Evolutionary conservation across 805 yeast species (phyloP), one percentile per base, ranked within the genome.

Genomic region (Ogataea pignaliae): DNA sequence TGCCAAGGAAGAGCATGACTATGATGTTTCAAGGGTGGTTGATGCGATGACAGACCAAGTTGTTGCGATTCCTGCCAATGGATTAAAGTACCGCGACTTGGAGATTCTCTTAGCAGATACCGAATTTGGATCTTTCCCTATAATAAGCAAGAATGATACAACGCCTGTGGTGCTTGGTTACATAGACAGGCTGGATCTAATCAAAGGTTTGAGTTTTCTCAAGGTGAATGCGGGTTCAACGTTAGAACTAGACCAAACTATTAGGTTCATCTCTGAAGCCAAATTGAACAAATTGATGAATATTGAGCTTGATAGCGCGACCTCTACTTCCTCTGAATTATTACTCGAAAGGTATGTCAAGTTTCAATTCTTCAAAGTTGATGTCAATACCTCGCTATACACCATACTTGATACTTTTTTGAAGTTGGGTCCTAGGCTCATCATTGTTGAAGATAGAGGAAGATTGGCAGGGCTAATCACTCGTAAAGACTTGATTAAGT

Each of bases 401-500:
- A 70, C 76, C 26, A 74, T 83, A 1, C 64, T 82, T 46, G 83
- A 84, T 31, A 64, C 88, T 18, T 91, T 93, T 60, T 75, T 78
- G 46, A 81, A 83, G 51, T 59, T 89, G 28, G 97, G 98, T 0
- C 96, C 97, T 9, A 70, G 85, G 36, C 75, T 81, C 28, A 72
- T 93, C 1, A 70, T 84, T 35, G 83, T 87, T 2, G 84, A 82
- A 43, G 72, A 78, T 10, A 64, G 73, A 29, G 93, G 90, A 1
- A 48, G 59, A 2, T 57, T 88, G 14, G 72, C 72, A 13, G 99
- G 99, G 0, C 57, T 88, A n/a, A 66, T 95, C 1, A 88, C 96
- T 0, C 73, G 90, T 45, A 93, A 93, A 56, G 98, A 90, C 57
- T 70, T 91, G 14, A 63, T 90, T 41, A 71, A 82, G 48, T 88